Evolutionary conservation across 208 protist genomes (phyloP).

Genomic region (Naegleria fowleri): DNA sequence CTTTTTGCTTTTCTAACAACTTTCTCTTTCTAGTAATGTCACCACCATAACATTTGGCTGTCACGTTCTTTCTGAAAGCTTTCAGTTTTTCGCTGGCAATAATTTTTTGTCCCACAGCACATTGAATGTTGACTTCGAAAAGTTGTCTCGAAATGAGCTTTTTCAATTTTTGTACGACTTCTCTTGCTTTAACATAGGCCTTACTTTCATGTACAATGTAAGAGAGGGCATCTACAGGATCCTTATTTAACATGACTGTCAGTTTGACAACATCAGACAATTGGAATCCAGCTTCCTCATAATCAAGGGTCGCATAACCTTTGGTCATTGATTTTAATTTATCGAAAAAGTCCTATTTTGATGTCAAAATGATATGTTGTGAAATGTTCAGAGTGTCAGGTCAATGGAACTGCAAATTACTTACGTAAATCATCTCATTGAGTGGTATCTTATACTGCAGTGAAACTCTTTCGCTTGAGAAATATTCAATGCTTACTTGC

Average conservation of each 20-base stretch:
- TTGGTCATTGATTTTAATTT: slow-evolving; percentile 75
- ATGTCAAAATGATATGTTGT: too few species aligned
- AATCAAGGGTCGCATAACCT: slow-evolving; percentile 89
- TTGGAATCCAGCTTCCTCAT: slow-evolving; percentile 80
- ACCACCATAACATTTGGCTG: slow-evolving; percentile 85
- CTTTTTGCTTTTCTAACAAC: slow-evolving; percentile 91
- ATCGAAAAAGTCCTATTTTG: slow-evolving; percentile 82
- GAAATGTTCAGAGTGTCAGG: slow-evolving; percentile 85
- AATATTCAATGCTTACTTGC: background rate
- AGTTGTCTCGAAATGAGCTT: slow-evolving; percentile 72
- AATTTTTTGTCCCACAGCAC: slow-evolving; percentile 70
- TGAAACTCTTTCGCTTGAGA: background rate
- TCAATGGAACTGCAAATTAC: slow-evolving; percentile 61
- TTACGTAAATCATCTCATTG: slow-evolving; percentile 4
- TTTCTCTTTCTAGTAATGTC: slow-evolving; percentile 91
- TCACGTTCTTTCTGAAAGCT: slow-evolving; percentile 86
- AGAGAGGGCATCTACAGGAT: slow-evolving; percentile 78
- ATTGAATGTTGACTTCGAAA: slow-evolving; percentile 84
- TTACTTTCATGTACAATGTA: slow-evolving; percentile 68
- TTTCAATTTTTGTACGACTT: slow-evolving; percentile 71
- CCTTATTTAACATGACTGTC: slow-evolving; percentile 80
- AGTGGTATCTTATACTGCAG: slow-evolving; percentile 8
- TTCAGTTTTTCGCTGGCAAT: slow-evolving; percentile 81
- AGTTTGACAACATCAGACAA: slow-evolving; percentile 78
- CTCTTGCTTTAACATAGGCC: slow-evolving; percentile 54